Evolutionary conservation across 768 basidiomycete genomes (phyloP).

Genomic region (Boletus vinaceobasis): DNA sequence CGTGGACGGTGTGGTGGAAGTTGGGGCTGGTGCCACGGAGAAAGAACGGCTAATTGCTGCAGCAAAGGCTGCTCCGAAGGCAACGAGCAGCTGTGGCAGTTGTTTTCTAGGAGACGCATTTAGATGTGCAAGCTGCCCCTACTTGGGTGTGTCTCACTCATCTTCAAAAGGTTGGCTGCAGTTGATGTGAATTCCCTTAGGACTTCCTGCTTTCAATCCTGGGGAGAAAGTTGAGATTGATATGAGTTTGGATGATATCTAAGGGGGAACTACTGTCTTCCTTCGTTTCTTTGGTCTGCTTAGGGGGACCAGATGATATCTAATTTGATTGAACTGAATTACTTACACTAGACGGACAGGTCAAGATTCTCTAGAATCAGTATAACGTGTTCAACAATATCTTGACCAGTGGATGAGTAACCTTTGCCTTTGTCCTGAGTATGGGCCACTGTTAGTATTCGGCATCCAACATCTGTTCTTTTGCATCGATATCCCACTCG

Average conservation of each 20-base stretch:
- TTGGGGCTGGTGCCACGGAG: conserved; percentile 56
- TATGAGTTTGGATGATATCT: conserved; percentile 87
- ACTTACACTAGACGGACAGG: neutral
- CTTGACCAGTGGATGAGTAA: neutral
- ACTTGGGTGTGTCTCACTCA: conserved; percentile 68
- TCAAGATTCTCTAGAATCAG: neutral
- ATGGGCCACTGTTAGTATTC: neutral
- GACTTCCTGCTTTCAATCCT: conserved; percentile 95
- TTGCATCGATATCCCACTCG: conserved; percentile 22
- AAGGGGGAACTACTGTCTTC: conserved; percentile 14
- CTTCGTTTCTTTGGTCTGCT: neutral
- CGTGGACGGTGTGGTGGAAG: conserved; percentile 53
- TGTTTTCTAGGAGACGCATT: conserved; percentile 99
- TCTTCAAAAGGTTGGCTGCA: conserved; percentile 4
- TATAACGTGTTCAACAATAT: neutral
- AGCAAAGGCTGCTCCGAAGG: conserved; percentile 73
- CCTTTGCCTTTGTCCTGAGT: neutral
- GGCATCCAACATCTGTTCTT: neutral
- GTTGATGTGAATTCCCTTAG: conserved; percentile 40
- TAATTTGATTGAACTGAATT: neutral
- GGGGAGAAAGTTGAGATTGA: conserved; percentile 96
- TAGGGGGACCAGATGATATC: conserved; percentile 1
- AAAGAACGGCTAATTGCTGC: conserved; percentile 63
- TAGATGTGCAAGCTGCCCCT: conserved; percentile 93
- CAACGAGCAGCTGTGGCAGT: conserved; percentile 94